Base-by-base conservation (phyloP, 176 grass and related monocot species). In the Carex cristatella region DNA sequence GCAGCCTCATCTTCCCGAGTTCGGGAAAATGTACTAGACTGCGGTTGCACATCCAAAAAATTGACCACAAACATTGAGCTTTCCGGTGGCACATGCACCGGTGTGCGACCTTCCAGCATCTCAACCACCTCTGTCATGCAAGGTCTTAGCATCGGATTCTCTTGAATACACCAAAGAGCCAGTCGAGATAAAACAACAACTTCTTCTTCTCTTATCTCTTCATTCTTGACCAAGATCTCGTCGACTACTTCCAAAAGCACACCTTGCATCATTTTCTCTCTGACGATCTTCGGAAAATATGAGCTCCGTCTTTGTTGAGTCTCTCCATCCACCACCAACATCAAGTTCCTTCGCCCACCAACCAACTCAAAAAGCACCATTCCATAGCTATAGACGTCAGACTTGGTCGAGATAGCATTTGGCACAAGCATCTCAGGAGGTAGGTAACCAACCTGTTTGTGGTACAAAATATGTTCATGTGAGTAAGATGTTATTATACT, bases 351-450 rank as follows among this genome's bases (percentile, higher is more conserved):
- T 12, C 93, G 82, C 2, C 90, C 93, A 72, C 61, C 78, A 35
- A 92, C 42, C 27, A 94, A 67, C 83, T 94, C 93, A 10, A 90
- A 64, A 30, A 90, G 87, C 65, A 88, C 89, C 87, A 92, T 87
- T 38, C 92, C 89, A 58, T 94, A 91, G 84, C 92, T 89, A 84
- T 89, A 94, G 73, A 91, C 85, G 84, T 94, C 92, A 16, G 38
- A 90, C 67, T 90, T 90, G 30, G 81, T 66, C 1, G 86, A 88
- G 10, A 95, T 71, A 14, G 77, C 87, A 23, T 59, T 64, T 66
- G 30, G 84, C 51, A 90, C 61, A 4, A 90, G 83, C 79, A 89
- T 87, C 88, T 94, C 93, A 2, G 86, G 93, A 10, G 93, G 72
- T 38, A 90, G 44, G 86, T 94, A 92, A 5, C 92, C 86, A 7